Evolutionary conservation across 2,329 filamentous ascomycete species (phyloP).

Genomic region (Diaporthe humulicola): DNA sequence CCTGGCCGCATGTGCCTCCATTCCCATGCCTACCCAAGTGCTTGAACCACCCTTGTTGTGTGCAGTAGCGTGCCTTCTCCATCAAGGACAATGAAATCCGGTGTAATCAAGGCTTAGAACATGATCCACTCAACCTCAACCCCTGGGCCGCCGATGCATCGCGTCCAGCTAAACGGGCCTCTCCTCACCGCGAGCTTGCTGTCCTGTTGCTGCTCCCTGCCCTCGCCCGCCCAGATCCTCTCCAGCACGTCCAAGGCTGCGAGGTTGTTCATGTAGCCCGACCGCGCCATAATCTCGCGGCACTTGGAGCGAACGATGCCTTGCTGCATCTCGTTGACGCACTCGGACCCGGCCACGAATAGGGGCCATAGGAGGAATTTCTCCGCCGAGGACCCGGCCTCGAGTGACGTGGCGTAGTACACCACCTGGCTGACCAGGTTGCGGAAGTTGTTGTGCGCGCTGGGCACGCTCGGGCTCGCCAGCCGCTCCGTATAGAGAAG

Average conservation of each 20-base stretch:
- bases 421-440: conserved; percentile 85
- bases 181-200: conserved; percentile 54
- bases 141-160: conserved; percentile 67
- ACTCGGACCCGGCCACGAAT: conserved; percentile 91
- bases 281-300: conserved; percentile 87
- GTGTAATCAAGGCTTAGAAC: conserved; percentile 60
- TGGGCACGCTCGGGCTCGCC: conserved; percentile 80
- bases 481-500: conserved; percentile 92
- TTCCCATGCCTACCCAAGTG: not conserved
- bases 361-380: conserved; percentile 96
- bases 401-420: conserved; percentile 84
- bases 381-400: conserved; percentile 78
- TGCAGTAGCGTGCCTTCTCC: not conserved
- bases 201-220: conserved; percentile 53
- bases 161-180: conserved; percentile 70
- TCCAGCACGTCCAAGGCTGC: conserved; percentile 88
- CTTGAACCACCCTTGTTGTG: not conserved
- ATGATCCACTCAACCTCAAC: conserved; percentile 76
- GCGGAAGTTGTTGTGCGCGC: conserved; percentile 83
- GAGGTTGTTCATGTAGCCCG: conserved; percentile 94
- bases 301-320: conserved; percentile 84
- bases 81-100: not conserved
- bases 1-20: not conserved
- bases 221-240: conserved; percentile 79
- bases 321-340: conserved; percentile 84